phyloP scores from a whole-genome alignment of 164 flowering plant genomes.

The Warburgia ugandensis region DNA sequence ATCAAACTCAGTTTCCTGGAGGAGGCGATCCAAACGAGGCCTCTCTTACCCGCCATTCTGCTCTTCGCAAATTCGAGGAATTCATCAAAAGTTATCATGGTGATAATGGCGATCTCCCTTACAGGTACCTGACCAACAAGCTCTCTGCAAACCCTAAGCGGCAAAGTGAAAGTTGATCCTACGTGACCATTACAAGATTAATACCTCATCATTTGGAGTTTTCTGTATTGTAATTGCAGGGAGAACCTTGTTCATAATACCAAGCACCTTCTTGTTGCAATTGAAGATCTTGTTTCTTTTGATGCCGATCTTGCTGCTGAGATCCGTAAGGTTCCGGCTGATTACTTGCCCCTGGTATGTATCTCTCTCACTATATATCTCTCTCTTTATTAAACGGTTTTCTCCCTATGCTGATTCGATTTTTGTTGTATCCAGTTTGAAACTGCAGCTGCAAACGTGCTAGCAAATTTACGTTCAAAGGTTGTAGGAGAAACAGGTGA shows the following conservation, averaged over 20 bases:
- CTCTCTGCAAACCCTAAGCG: background rate
- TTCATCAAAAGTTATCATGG: constrained; percentile 69
- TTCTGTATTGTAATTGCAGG: constrained; percentile 14
- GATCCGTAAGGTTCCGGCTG: constrained; percentile 84
- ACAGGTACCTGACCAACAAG: constrained; percentile 22
- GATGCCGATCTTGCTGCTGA: constrained; percentile 63
- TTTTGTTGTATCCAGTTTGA: constrained; percentile 77
- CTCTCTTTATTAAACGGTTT: background rate
- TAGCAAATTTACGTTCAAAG: constrained; percentile 57
- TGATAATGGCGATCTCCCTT: constrained; percentile 59
- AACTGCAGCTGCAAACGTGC: constrained; percentile 84
- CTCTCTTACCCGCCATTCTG: constrained; percentile 50
- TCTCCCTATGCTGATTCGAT: background rate
- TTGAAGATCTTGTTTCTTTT: constrained; percentile 73
- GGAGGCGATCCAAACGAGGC: constrained; percentile 32
- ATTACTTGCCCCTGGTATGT: constrained; percentile 71
- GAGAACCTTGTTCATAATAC: constrained; percentile 77
- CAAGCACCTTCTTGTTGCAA: constrained; percentile 47
- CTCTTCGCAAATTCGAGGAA: constrained; percentile 70
- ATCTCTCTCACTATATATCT: background rate
- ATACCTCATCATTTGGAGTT: background rate
- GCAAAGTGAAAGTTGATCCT: no score
- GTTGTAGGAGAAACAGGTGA: constrained; percentile 74
- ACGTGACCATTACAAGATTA: no score
- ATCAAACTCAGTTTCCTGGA: constrained; percentile 92